Percentiles rank a stretch among this genome's conserved stretches.
Conservation (phyloP, 176 grass and related monocot species). For the Cenchrus americanus region DNA sequence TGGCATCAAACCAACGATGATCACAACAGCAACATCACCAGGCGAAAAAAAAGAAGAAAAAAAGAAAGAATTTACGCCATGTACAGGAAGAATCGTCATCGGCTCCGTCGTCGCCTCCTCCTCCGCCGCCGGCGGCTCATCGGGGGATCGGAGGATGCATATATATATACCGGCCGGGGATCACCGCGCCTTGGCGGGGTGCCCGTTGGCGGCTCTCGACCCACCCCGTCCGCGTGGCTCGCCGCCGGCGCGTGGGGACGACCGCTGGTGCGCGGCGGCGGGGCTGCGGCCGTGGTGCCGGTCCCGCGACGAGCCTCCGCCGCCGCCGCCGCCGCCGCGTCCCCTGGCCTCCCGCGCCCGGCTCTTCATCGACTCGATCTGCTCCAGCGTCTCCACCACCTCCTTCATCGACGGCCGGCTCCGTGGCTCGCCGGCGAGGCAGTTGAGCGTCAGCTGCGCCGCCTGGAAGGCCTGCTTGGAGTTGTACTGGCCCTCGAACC, state of each 20-base stretch:
- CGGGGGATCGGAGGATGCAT: background rate
- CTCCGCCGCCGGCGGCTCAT: too few relatives aligned
- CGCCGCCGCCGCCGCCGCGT: constrained; percentile 5
- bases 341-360: constrained; percentile 48
- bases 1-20: background rate
- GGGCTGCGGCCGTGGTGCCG: constrained; percentile 25
- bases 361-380: background rate
- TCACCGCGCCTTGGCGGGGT: constrained; percentile 30
- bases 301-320: constrained; percentile 1
- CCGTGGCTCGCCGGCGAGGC: constrained; percentile 69
- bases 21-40: background rate
- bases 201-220: constrained; percentile 8
- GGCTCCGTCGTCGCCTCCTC: too few relatives aligned
- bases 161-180: too few relatives aligned
- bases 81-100: constrained; percentile 48
- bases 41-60: constrained; percentile 30
- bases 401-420: constrained; percentile 48
- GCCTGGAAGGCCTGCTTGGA: constrained; percentile 77
- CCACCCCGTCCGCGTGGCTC: constrained; percentile 22
- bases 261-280: constrained; percentile 33
- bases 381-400: too few relatives aligned
- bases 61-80: constrained; percentile 46
- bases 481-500: constrained; percentile 77
- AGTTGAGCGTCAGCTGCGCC: constrained; percentile 68
- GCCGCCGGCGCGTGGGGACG: constrained; percentile 10